phyloP scores from a whole-genome alignment of 1,284 basidiomycete species.

The Leccinum subspadiceum region DNA sequence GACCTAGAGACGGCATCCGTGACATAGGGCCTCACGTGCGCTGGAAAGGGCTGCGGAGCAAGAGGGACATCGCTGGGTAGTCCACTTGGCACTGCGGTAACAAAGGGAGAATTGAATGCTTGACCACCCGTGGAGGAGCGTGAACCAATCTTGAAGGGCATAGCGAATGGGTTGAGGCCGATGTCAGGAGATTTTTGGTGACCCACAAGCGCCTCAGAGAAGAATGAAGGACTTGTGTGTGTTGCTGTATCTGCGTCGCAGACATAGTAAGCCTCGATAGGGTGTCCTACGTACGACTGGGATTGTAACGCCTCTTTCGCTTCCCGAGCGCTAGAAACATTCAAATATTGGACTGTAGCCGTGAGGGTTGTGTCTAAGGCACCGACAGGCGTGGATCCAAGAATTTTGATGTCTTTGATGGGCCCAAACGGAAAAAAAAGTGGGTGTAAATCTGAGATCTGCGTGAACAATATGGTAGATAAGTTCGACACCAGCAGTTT shows the following conservation, averaged over 20 bases:
- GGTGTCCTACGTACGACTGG: slow-evolving; percentile 56
- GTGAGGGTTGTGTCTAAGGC: slow-evolving; percentile 44
- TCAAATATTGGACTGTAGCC: slow-evolving; percentile 61
- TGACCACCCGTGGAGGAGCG: slow-evolving; percentile 8
- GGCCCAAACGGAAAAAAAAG: slow-evolving; percentile 69
- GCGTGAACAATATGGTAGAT: slow-evolving; percentile 63
- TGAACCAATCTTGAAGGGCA: slow-evolving; percentile 28
- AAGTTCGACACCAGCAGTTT: slow-evolving; percentile 64
- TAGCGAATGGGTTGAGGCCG: slow-evolving; percentile 36
- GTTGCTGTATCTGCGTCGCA: slow-evolving; percentile 19
- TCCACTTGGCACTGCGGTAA: slow-evolving; percentile 11
- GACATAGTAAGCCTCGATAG: slow-evolving; percentile 49
- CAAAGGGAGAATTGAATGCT: slow-evolving; percentile 8
- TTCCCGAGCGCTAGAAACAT: slow-evolving; percentile 53
- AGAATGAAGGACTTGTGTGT: slow-evolving; percentile 18
- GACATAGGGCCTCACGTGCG: slow-evolving; percentile 17
- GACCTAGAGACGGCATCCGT: slow-evolving; percentile 32
- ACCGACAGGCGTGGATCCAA: slow-evolving; percentile 34
- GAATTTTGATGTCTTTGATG: slow-evolving; percentile 55
- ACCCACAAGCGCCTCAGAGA: slow-evolving; percentile 6
- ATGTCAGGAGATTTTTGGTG: slow-evolving; percentile 23
- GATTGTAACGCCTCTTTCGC: slow-evolving; percentile 58
- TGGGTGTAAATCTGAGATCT: slow-evolving; percentile 64
- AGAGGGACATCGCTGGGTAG: slow-evolving; percentile 25
- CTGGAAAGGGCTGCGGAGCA: slow-evolving; percentile 32